Evolutionary conservation across 352 stramenopile species (phyloP).

Genomic region (Pythium periplocum): DNA sequence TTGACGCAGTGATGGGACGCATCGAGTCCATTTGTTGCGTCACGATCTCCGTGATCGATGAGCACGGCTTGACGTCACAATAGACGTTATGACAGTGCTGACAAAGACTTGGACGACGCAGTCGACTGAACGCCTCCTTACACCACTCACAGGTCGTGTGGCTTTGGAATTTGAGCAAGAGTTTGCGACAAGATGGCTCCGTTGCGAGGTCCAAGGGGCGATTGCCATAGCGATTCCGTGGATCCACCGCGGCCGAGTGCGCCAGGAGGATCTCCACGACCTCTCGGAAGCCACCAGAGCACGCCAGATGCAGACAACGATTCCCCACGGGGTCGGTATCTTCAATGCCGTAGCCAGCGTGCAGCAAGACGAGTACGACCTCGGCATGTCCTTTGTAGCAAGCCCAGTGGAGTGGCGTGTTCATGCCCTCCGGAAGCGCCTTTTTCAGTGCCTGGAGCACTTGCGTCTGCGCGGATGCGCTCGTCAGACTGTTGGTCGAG

Average conservation of each 20-base stretch:
- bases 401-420: slow-evolving; percentile 84
- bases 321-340: slow-evolving; percentile 68
- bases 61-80: slow-evolving; percentile 74
- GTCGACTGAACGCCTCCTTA: slow-evolving; percentile 65
- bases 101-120: slow-evolving; percentile 62
- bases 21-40: slow-evolving; percentile 8
- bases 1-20: slow-evolving; percentile 10
- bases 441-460: slow-evolving; percentile 6
- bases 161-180: slow-evolving; percentile 56
- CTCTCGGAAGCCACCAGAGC: slow-evolving; percentile 56
- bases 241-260: slow-evolving; percentile 47
- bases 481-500: neutral
- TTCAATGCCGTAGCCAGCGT: slow-evolving; percentile 60
- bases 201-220: slow-evolving; percentile 64
- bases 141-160: slow-evolving; percentile 69
- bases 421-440: slow-evolving; percentile 25
- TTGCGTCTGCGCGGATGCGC: neutral
- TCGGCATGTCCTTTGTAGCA: slow-evolving; percentile 75
- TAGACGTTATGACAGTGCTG: slow-evolving; percentile 80
- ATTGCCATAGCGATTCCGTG: slow-evolving; percentile 76
- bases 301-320: slow-evolving; percentile 65
- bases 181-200: slow-evolving; percentile 43
- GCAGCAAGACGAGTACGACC: slow-evolving; percentile 61
- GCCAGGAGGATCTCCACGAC: slow-evolving; percentile 69
- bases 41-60: slow-evolving; percentile 34